Evolutionary conservation across 2,329 filamentous ascomycete species (phyloP), one percentile per base, ranked within the genome.

Genomic region (Lachnellula arida): DNA sequence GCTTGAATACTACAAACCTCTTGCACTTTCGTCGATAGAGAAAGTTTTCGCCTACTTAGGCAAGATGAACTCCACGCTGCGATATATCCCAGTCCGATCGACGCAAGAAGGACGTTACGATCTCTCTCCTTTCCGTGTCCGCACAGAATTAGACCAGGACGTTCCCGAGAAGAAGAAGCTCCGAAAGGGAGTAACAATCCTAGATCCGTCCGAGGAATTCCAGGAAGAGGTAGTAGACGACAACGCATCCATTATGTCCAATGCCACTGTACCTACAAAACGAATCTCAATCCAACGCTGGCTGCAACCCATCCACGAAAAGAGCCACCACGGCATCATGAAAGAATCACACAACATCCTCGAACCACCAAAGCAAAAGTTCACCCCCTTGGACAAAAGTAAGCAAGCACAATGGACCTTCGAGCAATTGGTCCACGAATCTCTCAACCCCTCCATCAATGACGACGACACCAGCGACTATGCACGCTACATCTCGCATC

Each of bases 1-100:
- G 94, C 78, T 94, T 7, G 94, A 99, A 70, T 97, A 97, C 71
- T 99, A 99, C 70, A 85, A 92, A 14, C 94, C 94, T 0, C 80
- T 89, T 7, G 89, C 89, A 0, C 75, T 97, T 1, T 96, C 94
- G 0, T 94, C 91, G 0, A 91, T 97, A 63, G 81, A 86, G 14
- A 99, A 97, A 69, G 88, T 97, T 70, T 97, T 96, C 69, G 84
- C 91, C 0, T 96, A 89, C 73, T 63, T 65, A 55, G 67, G 67
- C 0, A 91, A 89, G 68, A 89, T 97, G 81, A 96, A 93, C 68
- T 92, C 89, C 0, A 94, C 89, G 4, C 84, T 92, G 60, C 88
- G 88, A 58, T 92, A 93, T 68, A 87, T 93, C 34, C 88, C 89
- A 11, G 80, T 92, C 57, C 87, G 87, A 56, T 82, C 85, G 1